phyloP scores from a whole-genome alignment of 805 yeast species.

The Huiozyma sinensis region DNA sequence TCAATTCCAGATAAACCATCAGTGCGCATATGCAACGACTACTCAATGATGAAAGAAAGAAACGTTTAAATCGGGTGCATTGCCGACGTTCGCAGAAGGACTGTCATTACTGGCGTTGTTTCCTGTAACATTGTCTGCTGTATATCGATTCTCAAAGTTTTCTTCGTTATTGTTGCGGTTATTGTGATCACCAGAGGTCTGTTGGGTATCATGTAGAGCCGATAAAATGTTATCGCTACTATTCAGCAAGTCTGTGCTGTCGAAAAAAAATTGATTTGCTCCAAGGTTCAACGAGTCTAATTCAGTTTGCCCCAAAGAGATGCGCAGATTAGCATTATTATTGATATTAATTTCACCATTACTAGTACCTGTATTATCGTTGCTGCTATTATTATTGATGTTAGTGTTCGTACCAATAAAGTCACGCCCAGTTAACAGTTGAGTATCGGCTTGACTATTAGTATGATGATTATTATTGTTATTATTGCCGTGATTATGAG shows the following conservation, averaged over 20 bases:
- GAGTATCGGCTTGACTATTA: neutral
- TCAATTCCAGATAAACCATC: too few relatives aligned
- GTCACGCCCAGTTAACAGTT: neutral
- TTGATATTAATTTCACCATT: neutral
- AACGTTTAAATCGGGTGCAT: too few relatives aligned
- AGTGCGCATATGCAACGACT: too few relatives aligned
- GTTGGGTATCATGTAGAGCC: neutral
- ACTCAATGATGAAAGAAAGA: too few relatives aligned
- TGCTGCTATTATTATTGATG: neutral
- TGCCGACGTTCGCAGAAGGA: too few relatives aligned
- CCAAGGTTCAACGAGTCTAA: conserved; percentile 1
- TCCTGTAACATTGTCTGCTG: neutral
- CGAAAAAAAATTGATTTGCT: conserved; percentile 3
- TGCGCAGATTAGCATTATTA: neutral
- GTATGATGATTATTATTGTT: conserved; percentile 3
- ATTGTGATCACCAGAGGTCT: neutral
- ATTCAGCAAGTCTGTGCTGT: conserved; percentile 1
- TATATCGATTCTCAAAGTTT: neutral
- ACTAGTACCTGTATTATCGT: neutral
- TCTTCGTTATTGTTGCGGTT: neutral
- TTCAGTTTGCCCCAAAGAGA: neutral
- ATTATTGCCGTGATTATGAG: conserved; percentile 3
- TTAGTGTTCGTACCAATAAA: neutral
- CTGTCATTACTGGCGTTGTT: too few relatives aligned
- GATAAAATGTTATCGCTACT: neutral